These are phyloP conservation scores for Hypoxylon crocopeplum DNA, from an alignment of 495 filamentous ascomycete genomes.

Conservation along the genomic window DNA sequence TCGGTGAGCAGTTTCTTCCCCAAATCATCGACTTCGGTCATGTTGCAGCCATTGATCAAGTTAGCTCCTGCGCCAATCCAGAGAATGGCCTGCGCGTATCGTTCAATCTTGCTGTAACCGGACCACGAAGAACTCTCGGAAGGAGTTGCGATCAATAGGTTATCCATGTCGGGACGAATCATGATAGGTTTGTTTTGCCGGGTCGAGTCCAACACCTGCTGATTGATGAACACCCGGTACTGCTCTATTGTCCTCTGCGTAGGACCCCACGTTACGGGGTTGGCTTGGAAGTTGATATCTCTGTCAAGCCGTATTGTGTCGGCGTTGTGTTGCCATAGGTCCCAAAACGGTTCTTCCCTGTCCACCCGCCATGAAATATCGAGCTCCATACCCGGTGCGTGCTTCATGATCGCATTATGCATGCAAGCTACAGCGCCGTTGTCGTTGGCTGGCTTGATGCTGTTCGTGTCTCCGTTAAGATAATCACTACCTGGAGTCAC, in stretches of 20 bases:
- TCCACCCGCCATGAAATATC: no score
- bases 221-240: background rate
- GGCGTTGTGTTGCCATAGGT: conserved; percentile 2
- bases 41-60: conserved; percentile 4
- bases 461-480: no score
- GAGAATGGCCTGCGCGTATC: background rate
- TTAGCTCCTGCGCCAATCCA: conserved; percentile 8
- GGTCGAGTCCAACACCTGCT: no score
- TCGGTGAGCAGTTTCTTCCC: conserved; percentile 4
- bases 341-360: no score
- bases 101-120: conserved; percentile 1
- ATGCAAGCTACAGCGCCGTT: no score
- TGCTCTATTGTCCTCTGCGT: background rate
- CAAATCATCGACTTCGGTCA: background rate
- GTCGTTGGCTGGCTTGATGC: no score
- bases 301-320: background rate
- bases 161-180: conserved; percentile 1
- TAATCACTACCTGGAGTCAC: no score
- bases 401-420: no score
- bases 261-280: no score
- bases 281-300: no score
- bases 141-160: background rate
- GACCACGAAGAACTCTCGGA: background rate
- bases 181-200: no score
- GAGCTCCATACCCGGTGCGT: no score